Evolutionary conservation across 2,329 filamentous ascomycete genomes (phyloP).

Genomic region (Colletotrichum tofieldiae): DNA sequence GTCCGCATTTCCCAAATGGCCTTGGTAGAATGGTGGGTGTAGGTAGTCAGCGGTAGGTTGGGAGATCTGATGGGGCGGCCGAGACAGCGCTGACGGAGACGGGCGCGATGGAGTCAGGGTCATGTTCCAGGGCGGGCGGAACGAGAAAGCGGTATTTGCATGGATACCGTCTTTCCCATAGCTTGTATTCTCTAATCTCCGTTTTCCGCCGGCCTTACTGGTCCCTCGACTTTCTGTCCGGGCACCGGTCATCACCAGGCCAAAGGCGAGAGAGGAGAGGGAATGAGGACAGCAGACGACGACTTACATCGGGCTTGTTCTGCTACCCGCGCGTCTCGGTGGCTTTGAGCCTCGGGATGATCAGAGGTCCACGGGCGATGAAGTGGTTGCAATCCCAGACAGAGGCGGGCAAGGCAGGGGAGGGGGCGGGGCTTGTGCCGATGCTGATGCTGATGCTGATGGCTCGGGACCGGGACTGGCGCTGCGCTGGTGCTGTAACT

Average conservation of each 20-base stretch:
- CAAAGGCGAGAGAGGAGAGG: not conserved
- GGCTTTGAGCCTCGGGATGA: conserved; percentile 12
- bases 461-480: not conserved
- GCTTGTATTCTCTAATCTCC: not conserved
- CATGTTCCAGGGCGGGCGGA: conserved; percentile 27
- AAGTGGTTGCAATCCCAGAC: not conserved
- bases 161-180: not conserved
- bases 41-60: not conserved
- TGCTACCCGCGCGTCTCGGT: not conserved
- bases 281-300: not conserved
- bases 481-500: not conserved
- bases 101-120: conserved; percentile 26
- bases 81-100: conserved; percentile 36
- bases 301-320: not conserved
- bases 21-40: not conserved
- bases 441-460: conserved; percentile 3
- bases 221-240: not conserved
- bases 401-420: not conserved
- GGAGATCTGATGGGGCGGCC: conserved; percentile 36
- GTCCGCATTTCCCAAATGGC: not conserved
- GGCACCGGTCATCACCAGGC: not conserved
- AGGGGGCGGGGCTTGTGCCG: not conserved
- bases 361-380: not conserved
- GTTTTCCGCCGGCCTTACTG: not conserved
- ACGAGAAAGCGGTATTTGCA: conserved; percentile 15